Base-by-base conservation (phyloP, 306 rosid genomes). In the Betula pendula region DNA sequence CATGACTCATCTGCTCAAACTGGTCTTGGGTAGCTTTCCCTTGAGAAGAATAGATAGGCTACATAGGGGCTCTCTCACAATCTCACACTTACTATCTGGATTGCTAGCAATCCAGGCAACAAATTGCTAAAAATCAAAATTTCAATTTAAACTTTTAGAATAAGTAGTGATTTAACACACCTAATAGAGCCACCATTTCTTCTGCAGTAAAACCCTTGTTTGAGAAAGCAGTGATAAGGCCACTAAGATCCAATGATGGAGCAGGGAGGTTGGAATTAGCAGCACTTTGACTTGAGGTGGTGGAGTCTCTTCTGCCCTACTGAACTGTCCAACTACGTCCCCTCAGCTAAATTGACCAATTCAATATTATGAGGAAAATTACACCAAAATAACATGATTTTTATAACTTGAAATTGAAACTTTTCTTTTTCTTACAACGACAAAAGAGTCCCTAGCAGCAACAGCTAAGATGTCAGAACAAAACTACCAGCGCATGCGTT, bases 221-320 rank as follows among this genome's bases (percentile, higher is more conserved):
- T 2, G 59, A 14, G 33, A 87, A 89, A 48, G 83, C 82, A 35
- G 82, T 8, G 31, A 50, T 56, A 43, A 89, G 90, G 25, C 7
- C 82, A 49, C 15, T n/a, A 2, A 87, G 87, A 82, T 87, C 43
- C 43, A 68, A 48, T 59, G 31, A 43, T 2, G 93, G 93, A 22
- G 71, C 68, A 22, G 93, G 93, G 65, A 89, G 77, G 44, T 84
- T 86, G 14, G 77, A 73, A 33, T 87, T 80, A 0, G 93, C 75
- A 5, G 3, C 58, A 13, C 4, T 38, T 20, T 77, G 77, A 69
- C 84, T 89, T 70, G 93, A 90, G 0, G 80, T 87, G 29, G 79
- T 87, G 20, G 93, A 81, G 68, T 89, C 93, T 67, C 79, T 87
- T 82, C 93, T 85, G 0, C 93, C 93, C 51, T 87, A 52, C 40